These are phyloP conservation scores for Candida yuanshanica DNA, from an alignment of 805 yeast genomes.

Conservation along the genomic window DNA sequence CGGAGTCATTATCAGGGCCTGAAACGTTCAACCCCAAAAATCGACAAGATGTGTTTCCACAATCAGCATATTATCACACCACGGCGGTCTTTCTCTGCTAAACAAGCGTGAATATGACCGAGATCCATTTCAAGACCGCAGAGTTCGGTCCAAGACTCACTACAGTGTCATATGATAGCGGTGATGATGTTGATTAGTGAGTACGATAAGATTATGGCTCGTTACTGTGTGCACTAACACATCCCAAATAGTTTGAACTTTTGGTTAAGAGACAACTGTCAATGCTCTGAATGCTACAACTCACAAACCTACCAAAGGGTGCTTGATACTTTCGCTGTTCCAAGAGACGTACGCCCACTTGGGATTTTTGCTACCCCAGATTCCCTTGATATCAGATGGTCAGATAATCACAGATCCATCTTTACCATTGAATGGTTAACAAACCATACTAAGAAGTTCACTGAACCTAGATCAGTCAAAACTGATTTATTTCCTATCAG, in stretches of 20 bases:
- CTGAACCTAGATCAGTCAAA: constrained; percentile 28
- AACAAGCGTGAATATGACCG: not conserved
- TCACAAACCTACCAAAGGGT: constrained; percentile 53
- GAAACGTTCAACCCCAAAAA: too few relatives aligned
- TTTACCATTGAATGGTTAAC: constrained; percentile 19
- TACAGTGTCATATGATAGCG: not conserved
- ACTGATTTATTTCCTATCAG: constrained; percentile 34
- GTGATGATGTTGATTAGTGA: constrained; percentile 3
- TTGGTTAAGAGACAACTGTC: constrained; percentile 66
- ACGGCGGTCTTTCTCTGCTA: too few relatives aligned
- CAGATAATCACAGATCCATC: constrained; percentile 13
- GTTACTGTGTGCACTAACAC: not conserved
- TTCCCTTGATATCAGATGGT: constrained; percentile 7
- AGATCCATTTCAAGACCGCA: not conserved
- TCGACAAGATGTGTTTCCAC: too few relatives aligned
- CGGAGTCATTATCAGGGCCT: too few relatives aligned
- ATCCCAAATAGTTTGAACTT: constrained; percentile 35
- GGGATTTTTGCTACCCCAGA: not conserved
- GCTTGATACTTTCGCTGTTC: constrained; percentile 43
- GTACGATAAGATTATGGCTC: not conserved
- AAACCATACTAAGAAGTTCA: constrained; percentile 26
- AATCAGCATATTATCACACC: too few relatives aligned
- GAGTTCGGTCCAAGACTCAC: not conserved
- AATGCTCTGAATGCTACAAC: constrained; percentile 49
- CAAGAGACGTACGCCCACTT: constrained; percentile 24